Evolutionary conservation across 225 moss, liverwort and hornwort genomes (phyloP).

Genomic region (Lunularia cruciata): DNA sequence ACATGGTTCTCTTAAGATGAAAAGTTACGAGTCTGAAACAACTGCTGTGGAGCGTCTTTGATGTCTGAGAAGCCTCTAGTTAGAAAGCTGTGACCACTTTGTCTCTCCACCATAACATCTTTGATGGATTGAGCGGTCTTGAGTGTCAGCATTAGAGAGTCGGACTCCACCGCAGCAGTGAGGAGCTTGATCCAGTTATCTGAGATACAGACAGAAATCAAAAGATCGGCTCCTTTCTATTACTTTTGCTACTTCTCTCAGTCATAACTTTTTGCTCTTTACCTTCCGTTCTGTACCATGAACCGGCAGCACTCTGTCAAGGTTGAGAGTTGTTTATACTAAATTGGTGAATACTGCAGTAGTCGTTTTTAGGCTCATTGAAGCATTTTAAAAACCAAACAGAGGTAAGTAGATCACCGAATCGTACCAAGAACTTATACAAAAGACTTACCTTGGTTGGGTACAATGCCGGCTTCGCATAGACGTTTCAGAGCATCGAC

Average conservation of each 20-base stretch:
- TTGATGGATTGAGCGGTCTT: constrained; percentile 77
- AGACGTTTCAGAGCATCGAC: constrained; percentile 37
- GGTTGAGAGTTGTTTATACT: too few species aligned
- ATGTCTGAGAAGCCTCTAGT: constrained; percentile 63
- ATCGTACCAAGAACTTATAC: background rate
- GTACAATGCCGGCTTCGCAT: constrained; percentile 40
- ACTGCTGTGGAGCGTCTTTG: constrained; percentile 66
- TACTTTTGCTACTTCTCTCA: too few species aligned
- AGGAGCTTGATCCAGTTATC: constrained; percentile 97
- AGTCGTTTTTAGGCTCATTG: background rate
- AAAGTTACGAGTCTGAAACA: constrained; percentile 21
- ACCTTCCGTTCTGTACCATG: too few species aligned
- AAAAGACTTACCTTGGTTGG: constrained; percentile 37
- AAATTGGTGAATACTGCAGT: too few species aligned
- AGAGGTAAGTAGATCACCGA: background rate
- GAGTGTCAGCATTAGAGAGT: constrained; percentile 55
- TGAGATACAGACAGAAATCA: constrained; percentile 25
- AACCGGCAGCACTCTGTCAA: too few species aligned
- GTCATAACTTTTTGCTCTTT: too few species aligned
- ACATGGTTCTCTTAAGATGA: background rate
- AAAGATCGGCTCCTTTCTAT: background rate
- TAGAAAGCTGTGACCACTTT: constrained; percentile 27
- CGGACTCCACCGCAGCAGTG: constrained; percentile 65
- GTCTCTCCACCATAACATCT: constrained; percentile 60
- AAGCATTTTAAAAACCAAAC: background rate